Evolutionary conservation across 768 basidiomycete species (phyloP).

Genomic region (Vararia minispora): DNA sequence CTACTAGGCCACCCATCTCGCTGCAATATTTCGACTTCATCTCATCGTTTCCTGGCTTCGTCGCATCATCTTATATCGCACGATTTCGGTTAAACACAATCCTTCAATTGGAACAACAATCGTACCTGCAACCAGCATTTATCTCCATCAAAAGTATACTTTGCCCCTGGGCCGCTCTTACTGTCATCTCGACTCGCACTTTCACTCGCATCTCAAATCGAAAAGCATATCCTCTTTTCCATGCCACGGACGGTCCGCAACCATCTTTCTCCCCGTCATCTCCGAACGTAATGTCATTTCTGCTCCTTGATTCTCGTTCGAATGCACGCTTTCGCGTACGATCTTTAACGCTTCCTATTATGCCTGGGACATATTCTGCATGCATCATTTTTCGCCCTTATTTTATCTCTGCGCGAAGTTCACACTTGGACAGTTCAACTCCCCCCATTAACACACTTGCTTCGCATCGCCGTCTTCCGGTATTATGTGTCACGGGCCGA

Average conservation of each 20-base stretch:
- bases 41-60: too few relatives aligned
- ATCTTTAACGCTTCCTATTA: background rate
- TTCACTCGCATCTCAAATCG: slow-evolving; percentile 11
- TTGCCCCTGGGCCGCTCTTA: slow-evolving; percentile 6
- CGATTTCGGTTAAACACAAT: too few relatives aligned
- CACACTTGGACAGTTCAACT: background rate
- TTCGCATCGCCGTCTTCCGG: too few relatives aligned
- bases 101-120: slow-evolving; percentile 10
- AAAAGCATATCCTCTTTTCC: slow-evolving; percentile 9
- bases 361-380: slow-evolving; percentile 3
- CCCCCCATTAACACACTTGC: too few relatives aligned
- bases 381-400: slow-evolving; percentile 11
- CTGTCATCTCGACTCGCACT: slow-evolving; percentile 8
- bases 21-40: slow-evolving; percentile 11
- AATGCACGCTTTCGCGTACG: background rate
- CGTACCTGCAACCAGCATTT: slow-evolving; percentile 7
- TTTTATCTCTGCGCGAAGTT: slow-evolving; percentile 2
- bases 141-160: slow-evolving; percentile 7
- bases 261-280: background rate
- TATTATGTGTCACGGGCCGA: too few relatives aligned
- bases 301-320: background rate
- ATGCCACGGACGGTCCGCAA: background rate
- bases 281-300: background rate
- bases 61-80: too few relatives aligned
- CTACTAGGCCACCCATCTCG: slow-evolving; percentile 26